Conservation (phyloP, 257 asterid species). For the Gentiana macrophylla region DNA sequence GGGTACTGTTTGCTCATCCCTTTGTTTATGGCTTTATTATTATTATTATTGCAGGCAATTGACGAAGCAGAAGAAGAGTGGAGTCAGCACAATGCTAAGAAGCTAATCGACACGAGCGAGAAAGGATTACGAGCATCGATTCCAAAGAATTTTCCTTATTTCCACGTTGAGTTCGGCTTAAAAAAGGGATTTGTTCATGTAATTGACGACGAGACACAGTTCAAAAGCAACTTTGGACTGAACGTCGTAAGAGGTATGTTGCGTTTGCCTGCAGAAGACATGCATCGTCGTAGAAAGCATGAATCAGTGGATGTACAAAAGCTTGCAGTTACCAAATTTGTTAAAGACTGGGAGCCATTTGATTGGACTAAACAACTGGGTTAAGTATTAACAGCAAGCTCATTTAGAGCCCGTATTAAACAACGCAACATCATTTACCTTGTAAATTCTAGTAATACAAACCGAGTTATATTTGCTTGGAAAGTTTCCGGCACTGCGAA, state of each 20-base stretch:
- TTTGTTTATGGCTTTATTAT: too few relatives aligned
- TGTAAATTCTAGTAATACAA: too few relatives aligned
- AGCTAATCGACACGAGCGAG: conserved; percentile 81
- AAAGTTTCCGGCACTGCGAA: too few relatives aligned
- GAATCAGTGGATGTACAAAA: conserved; percentile 59
- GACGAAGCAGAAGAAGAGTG: conserved; percentile 98
- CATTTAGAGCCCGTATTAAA: too few relatives aligned
- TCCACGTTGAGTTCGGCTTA: conserved; percentile 89
- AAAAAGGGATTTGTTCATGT: conserved; percentile 91
- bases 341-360: conserved; percentile 60
- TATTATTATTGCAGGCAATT: conserved; percentile 49
- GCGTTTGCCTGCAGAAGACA: conserved; percentile 74
- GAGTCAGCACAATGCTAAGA: conserved; percentile 96
- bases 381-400: too few relatives aligned
- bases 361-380: conserved; percentile 83
- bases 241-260: conserved; percentile 80
- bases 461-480: too few relatives aligned
- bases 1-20: too few relatives aligned
- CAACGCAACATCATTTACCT: too few relatives aligned
- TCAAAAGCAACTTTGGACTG: conserved; percentile 71
- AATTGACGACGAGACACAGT: conserved; percentile 70
- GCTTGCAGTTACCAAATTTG: conserved; percentile 58
- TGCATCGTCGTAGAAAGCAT: conserved; percentile 65
- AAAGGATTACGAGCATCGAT: conserved; percentile 80
- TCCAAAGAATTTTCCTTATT: conserved; percentile 88